Evolutionary conservation across 306 rosid species (phyloP).

Genomic region (barrel medic (Medicago truncatula)): DNA sequence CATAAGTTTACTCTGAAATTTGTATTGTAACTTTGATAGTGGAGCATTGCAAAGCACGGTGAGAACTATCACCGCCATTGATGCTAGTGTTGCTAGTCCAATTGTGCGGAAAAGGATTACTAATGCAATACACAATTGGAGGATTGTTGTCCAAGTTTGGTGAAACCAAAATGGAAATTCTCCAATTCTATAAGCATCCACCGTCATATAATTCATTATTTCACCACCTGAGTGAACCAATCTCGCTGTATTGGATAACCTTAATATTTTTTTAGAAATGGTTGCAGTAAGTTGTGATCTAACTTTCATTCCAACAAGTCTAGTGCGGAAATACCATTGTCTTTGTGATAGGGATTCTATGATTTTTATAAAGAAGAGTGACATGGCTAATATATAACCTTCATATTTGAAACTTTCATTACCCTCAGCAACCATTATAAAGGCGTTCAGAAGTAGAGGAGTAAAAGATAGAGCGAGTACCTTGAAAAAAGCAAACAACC

Average conservation of each 20-base stretch:
- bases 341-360: neutral
- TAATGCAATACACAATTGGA: neutral
- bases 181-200: slow-evolving; percentile 1
- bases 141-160: neutral
- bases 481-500: neutral
- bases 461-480: neutral
- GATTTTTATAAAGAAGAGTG: neutral
- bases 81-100: neutral
- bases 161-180: slow-evolving; percentile 15
- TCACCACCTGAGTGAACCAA: slow-evolving; percentile 3
- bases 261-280: neutral
- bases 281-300: slow-evolving; percentile 1
- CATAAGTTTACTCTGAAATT: neutral
- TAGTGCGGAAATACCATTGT: neutral
- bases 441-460: neutral
- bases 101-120: neutral
- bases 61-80: neutral
- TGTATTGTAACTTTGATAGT: neutral
- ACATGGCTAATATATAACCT: neutral
- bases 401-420: neutral
- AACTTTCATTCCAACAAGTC: slow-evolving; percentile 3
- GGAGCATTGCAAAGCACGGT: neutral
- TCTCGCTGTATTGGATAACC: neutral
- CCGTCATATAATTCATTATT: neutral
- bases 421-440: slow-evolving; percentile 10